Base-by-base conservation (phyloP, 2,329 filamentous ascomycete genomes). In the Penicillium brasilianum region DNA sequence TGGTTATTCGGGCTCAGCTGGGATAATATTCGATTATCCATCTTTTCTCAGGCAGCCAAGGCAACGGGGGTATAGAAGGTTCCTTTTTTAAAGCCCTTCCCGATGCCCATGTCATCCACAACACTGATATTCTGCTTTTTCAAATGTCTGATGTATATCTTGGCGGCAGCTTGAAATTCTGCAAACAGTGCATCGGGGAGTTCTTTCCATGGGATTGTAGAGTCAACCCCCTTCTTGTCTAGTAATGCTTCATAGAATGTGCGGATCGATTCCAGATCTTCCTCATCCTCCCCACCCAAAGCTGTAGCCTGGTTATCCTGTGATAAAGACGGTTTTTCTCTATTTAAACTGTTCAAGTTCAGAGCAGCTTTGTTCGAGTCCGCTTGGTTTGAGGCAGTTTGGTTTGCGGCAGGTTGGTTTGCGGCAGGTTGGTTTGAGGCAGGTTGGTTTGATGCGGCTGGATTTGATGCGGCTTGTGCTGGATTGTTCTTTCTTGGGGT, bases 131-230 rank as follows among this genome's bases (percentile, higher is more conserved):
- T 37, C 34, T 37, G 34, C 34, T 37, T 37, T 37, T 37, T 37
- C 46, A 50, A 50, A 16, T 50, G 10, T 32, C 32, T 50, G 46
- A 50, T 50, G n/a, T 50, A 50, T 30, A 50, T 50, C 46, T 50
- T 50, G 46, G 46, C 46, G 25, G 46, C 46, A 25, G 46, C 46
- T 50, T 30, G 25, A 32, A 50, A 50, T 30, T 32, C n/a, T 32
- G 46, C 46, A 50, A 50, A 50, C 22, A 50, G 25, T 50, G 25
- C n/a, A 50, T 50, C 46, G 32, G 25, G 11, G 32, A 50, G 46
- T 32, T 50, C 46, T 30, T 50, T 50, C 46, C 46, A 50, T 30
- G 46, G 46, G 32, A 50, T 50, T 25, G 25, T 50, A 30, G 46
- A 32, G 46, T 50, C 46, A 50, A 50, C 46, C 25, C 32, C 46